Conservation (phyloP, 148 eudicot genomes). For the Chenopodium berlandieri region DNA sequence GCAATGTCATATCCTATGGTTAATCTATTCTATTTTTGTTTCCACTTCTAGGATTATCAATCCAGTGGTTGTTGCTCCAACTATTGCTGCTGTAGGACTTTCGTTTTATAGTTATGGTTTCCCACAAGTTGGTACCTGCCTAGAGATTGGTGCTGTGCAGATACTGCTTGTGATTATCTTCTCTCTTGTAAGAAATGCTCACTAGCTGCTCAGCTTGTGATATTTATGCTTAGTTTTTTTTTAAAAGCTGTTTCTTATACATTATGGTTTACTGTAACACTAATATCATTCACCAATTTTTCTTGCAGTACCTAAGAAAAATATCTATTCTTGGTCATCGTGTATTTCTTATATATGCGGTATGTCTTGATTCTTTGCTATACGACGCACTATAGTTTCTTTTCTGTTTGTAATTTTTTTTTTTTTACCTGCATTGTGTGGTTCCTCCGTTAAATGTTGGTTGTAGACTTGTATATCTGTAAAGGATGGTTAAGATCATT, state of each 20-base stretch:
- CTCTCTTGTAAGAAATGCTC: conserved; percentile 76
- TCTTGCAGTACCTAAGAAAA: conserved; percentile 91
- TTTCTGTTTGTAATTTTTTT: background rate
- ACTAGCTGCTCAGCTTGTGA: conserved; percentile 4
- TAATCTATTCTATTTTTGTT: conserved; percentile 13
- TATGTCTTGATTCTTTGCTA: conserved; percentile 37
- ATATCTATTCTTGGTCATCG: conserved; percentile 90
- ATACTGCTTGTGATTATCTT: conserved; percentile 79
- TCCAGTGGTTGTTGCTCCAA: conserved; percentile 98
- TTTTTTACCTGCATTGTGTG: background rate
- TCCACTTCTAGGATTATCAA: conserved; percentile 65
- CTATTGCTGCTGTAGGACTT: conserved; percentile 97
- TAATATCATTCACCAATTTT: conserved; percentile 17
- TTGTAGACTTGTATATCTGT: background rate
- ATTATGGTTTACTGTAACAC: background rate
- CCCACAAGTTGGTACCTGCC: conserved; percentile 87
- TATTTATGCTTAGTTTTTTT: conserved; percentile 7
- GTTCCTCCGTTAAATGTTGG: background rate
- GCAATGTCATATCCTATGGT: background rate
- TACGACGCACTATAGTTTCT: background rate
- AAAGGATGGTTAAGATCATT: conserved; percentile 1
- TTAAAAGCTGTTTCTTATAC: background rate
- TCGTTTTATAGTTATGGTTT: conserved; percentile 95
- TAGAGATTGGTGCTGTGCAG: conserved; percentile 92
- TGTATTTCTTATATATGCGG: conserved; percentile 91